phyloP scores from a whole-genome alignment of 2,329 filamentous ascomycete species.

The Fusarium ramigenum region DNA sequence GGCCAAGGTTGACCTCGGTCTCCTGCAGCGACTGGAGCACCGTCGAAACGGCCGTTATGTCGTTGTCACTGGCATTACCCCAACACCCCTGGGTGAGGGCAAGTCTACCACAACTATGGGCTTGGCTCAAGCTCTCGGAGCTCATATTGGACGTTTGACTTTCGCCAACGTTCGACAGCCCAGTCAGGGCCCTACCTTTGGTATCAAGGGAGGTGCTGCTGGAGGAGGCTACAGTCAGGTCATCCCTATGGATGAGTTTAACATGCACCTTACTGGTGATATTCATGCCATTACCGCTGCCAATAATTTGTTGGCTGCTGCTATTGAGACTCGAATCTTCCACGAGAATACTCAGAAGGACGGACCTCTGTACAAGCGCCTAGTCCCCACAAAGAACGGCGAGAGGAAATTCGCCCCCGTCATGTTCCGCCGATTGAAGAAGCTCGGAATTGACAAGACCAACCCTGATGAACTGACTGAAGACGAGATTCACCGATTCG shows the following conservation, averaged over 20 bases:
- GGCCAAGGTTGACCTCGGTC: constrained; percentile 87
- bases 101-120: constrained; percentile 99
- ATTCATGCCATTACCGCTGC: constrained; percentile 97
- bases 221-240: constrained; percentile 99
- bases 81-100: constrained; percentile 94
- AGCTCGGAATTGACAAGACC: constrained; percentile 95
- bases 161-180: constrained; percentile 98
- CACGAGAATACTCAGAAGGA: constrained; percentile 97
- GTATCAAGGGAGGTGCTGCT: constrained; percentile 97
- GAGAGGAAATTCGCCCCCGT: constrained; percentile 86
- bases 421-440: constrained; percentile 93
- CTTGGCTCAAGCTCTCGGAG: constrained; percentile 89
- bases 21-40: constrained; percentile 86
- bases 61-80: constrained; percentile 94
- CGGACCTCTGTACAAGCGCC: constrained; percentile 82
- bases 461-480: constrained; percentile 89
- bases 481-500: constrained; percentile 88
- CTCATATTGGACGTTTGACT: constrained; percentile 84
- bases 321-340: constrained; percentile 98
- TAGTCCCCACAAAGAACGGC: constrained; percentile 91
- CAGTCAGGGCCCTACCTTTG: constrained; percentile 96
- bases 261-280: constrained; percentile 95
- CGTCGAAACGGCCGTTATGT: constrained; percentile 91
- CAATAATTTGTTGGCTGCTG: constrained; percentile 95
- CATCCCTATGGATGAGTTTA: constrained; percentile 99